A percentile compares a stretch with the other conserved stretches of the same genome.
Evolutionary conservation across 495 filamentous ascomycete species (phyloP).

Genomic region (Gamarada debralockiae): DNA sequence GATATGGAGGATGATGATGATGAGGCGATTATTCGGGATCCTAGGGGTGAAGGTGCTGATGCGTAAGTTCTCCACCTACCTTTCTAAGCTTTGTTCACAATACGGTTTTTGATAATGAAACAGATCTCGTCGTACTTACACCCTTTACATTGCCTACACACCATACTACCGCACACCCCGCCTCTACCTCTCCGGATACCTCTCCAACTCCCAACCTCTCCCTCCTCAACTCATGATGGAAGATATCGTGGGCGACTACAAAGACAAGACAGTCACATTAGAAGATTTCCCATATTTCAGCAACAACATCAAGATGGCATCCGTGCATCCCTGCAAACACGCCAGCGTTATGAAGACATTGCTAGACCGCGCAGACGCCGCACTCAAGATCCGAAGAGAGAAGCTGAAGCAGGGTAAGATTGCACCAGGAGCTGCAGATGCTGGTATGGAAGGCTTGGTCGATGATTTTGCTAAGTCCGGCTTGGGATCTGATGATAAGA

Average conservation of each 20-base stretch:
- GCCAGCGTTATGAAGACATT: slow-evolving; percentile 97
- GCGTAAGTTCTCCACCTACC: slow-evolving; percentile 52
- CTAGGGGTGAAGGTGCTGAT: slow-evolving; percentile 52
- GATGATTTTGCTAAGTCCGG: slow-evolving; percentile 55
- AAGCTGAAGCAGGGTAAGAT: slow-evolving; percentile 59
- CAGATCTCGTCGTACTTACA: slow-evolving; percentile 87
- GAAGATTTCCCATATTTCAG: slow-evolving; percentile 96
- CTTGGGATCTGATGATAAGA: slow-evolving; percentile 35
- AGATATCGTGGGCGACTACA: slow-evolving; percentile 98
- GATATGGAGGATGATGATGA: slow-evolving; percentile 98
- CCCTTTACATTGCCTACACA: slow-evolving; percentile 95
- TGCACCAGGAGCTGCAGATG: slow-evolving; percentile 31
- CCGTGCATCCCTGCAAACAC: slow-evolving; percentile 89
- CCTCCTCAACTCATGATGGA: slow-evolving; percentile 95
- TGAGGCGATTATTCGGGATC: slow-evolving; percentile 90
- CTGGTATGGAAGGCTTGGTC: slow-evolving; percentile 52
- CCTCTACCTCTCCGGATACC: slow-evolving; percentile 90
- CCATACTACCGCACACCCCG: slow-evolving; percentile 96
- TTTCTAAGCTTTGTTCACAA: neutral
- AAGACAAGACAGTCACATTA: slow-evolving; percentile 97
- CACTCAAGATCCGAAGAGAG: slow-evolving; percentile 81
- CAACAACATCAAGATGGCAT: slow-evolving; percentile 85
- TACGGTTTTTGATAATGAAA: neutral
- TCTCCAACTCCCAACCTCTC: slow-evolving; percentile 76
- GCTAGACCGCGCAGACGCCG: slow-evolving; percentile 90